Base-by-base conservation (phyloP, 768 basidiomycete genomes). In the Rhizopogon roseolus region DNA sequence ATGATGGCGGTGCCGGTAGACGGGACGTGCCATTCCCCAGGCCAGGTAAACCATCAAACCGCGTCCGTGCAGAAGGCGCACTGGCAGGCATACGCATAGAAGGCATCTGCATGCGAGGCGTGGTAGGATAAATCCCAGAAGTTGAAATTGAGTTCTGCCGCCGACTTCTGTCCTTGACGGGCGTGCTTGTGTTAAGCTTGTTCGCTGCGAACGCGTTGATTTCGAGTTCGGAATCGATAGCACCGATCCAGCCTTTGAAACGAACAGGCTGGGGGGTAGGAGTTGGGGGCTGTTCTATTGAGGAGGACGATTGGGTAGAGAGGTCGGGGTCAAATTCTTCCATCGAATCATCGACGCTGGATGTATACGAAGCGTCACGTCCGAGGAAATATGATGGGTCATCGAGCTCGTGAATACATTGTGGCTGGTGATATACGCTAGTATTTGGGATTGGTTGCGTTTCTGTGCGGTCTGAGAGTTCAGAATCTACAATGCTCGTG, bases 401-500 rank as follows among this genome's bases (percentile, higher is more conserved):
- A 6, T 73, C 73, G 8, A 84, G 57, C 59, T 85, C 80, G 61
- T 85, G 82, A 50, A 84, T 85, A 63, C 82, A 84, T 2, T 62
- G 70, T 1, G 76, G 71, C 16, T 45, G 67, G 13, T 36, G 46
- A 22, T 9, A 14, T 22, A 48, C 14, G 14, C 13, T 13, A 9
- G 13, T 22, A 5, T 46, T 32, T 25, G 49, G 41, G 54, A 13
- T 61, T 50, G 60, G 14, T 16, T 36, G 34, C 19, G 34, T 36
- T 22, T 48, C 46, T 36, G 46, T 48, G 8, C 6, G 32, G 16
- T 48, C 34, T 11, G 34, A 48, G 46, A 25, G 5, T 36, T 48
- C 46, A 25, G 34, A 54, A 13, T 32, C 45, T 36, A 29, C 51
- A 27, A 54, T 50, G 37, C 53, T 54, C 29, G 53, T 54, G 17